Percentiles rank a stretch among this genome's conserved stretches.
phyloP scores from a whole-genome alignment of 1,284 basidiomycete genomes.

The Inonotus hispidus region DNA sequence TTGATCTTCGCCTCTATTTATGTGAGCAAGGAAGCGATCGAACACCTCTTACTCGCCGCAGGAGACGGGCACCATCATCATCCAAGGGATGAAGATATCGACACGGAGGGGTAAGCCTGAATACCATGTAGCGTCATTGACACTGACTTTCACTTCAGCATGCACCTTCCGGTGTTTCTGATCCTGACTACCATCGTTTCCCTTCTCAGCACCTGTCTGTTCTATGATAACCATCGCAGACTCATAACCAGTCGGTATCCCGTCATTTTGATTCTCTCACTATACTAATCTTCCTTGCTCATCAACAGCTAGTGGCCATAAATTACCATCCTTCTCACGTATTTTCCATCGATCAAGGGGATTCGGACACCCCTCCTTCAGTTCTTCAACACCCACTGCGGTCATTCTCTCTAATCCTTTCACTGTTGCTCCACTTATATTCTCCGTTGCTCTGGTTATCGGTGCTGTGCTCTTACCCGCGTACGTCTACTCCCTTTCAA shows the following conservation, averaged over 20 bases:
- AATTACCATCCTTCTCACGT: slow-evolving; percentile 15
- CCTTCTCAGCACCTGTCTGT: slow-evolving; percentile 44
- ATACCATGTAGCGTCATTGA: background rate
- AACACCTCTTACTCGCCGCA: slow-evolving; percentile 67
- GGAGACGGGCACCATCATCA: slow-evolving; percentile 66
- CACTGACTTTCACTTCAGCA: slow-evolving; percentile 34
- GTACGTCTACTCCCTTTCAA: slow-evolving; percentile 14
- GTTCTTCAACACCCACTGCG: background rate
- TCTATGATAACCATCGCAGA: slow-evolving; percentile 62
- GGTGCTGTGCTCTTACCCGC: slow-evolving; percentile 10
- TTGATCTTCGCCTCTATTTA: slow-evolving; percentile 89
- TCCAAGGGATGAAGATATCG: slow-evolving; percentile 40
- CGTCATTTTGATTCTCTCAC: background rate
- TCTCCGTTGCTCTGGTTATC: slow-evolving; percentile 12
- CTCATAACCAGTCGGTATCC: slow-evolving; percentile 56
- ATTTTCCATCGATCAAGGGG: slow-evolving; percentile 4
- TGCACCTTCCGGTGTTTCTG: slow-evolving; percentile 64
- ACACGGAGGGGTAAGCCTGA: slow-evolving; percentile 35
- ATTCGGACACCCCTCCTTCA: background rate
- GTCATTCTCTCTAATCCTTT: slow-evolving; percentile 34
- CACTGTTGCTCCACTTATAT: slow-evolving; percentile 30
- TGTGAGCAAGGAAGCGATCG: slow-evolving; percentile 89
- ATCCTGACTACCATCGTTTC: slow-evolving; percentile 54
- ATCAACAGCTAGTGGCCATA: slow-evolving; percentile 14
- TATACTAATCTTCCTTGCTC: slow-evolving; percentile 33